A percentile compares a stretch with the other conserved stretches of the same genome.
phyloP scores from a whole-genome alignment of 2,329 filamentous ascomycete species.

The Blastomyces silverae region DNA sequence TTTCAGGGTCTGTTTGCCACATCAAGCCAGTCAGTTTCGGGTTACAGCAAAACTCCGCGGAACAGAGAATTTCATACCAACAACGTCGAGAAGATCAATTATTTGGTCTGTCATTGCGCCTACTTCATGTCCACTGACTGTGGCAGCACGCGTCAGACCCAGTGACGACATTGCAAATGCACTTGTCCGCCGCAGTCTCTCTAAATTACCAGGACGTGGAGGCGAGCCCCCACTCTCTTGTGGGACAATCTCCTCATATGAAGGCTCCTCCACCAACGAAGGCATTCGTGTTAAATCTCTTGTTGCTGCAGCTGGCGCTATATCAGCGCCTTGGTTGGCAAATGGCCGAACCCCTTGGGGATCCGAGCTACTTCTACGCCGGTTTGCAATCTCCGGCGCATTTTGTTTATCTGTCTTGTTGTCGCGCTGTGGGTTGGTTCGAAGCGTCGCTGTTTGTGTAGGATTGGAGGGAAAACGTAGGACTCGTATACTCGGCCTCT shows the following conservation, averaged over 20 bases:
- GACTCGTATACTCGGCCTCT: conserved; percentile 23
- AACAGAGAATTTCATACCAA: conserved; percentile 45
- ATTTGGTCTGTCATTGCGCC: conserved; percentile 38
- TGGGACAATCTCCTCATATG: conserved; percentile 21
- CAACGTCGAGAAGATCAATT: conserved; percentile 61
- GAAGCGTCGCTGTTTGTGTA: conserved; percentile 19
- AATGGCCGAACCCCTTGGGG: conserved; percentile 34
- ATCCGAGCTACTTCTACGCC: conserved; percentile 40
- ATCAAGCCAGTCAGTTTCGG: conserved; percentile 17
- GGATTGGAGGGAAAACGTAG: conserved; percentile 21
- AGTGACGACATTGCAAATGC: conserved; percentile 16
- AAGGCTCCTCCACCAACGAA: conserved; percentile 32
- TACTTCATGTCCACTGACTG: conserved; percentile 22
- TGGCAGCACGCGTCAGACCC: conserved; percentile 30
- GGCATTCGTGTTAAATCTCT: conserved; percentile 25
- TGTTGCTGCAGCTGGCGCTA: conserved; percentile 23
- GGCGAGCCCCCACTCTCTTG: conserved; percentile 15
- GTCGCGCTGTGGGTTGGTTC: conserved; percentile 16
- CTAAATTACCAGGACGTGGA: conserved; percentile 13
- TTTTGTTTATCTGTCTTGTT: conserved; percentile 18
- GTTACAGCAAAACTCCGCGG: conserved; percentile 1
- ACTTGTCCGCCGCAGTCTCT: conserved; percentile 17
- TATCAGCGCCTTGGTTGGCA: conserved; percentile 23
- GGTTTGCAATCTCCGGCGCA: conserved; percentile 28
- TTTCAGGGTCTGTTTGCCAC: conserved; percentile 63